These are phyloP conservation scores for Arctium minus DNA, from an alignment of 129 eudicot species.

Conservation along the genomic window DNA sequence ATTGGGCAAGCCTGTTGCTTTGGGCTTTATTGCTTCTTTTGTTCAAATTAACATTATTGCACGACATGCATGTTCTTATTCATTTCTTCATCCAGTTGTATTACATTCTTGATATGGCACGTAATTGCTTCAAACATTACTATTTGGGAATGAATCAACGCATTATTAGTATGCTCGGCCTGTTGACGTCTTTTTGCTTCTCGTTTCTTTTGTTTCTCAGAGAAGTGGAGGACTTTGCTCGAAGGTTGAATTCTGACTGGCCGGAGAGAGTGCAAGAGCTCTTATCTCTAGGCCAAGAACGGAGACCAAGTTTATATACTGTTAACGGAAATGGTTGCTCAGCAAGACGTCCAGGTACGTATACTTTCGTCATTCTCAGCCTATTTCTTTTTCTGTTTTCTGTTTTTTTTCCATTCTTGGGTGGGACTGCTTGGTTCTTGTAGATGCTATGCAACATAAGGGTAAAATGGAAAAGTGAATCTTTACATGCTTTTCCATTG, in stretches of 20 bases:
- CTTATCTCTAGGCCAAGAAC: conserved; percentile 53
- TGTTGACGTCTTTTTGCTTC: neutral
- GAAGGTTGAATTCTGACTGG: conserved; percentile 82
- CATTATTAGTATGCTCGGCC: neutral
- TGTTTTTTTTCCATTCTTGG: neutral
- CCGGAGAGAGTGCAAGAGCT: conserved; percentile 80
- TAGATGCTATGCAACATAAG: neutral
- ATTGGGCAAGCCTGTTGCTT: too few species aligned
- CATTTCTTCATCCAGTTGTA: too few species aligned
- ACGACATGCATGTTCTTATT: too few species aligned
- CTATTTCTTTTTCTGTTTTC: neutral
- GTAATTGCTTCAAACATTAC: neutral
- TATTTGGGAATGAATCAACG: neutral
- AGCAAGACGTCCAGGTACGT: conserved; percentile 47
- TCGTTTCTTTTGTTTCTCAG: conserved; percentile 31
- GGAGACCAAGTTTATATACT: conserved; percentile 38
- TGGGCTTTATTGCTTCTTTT: too few species aligned
- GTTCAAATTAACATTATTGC: too few species aligned
- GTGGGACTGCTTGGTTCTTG: neutral
- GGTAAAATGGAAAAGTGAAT: neutral
- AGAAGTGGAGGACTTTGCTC: conserved; percentile 81
- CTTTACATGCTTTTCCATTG: neutral
- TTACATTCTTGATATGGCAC: neutral
- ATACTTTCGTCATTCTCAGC: neutral
- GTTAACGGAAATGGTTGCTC: conserved; percentile 48